These are phyloP conservation scores for Lactarius trivialis DNA, from an alignment of 768 basidiomycete species.

Conservation along the genomic window DNA sequence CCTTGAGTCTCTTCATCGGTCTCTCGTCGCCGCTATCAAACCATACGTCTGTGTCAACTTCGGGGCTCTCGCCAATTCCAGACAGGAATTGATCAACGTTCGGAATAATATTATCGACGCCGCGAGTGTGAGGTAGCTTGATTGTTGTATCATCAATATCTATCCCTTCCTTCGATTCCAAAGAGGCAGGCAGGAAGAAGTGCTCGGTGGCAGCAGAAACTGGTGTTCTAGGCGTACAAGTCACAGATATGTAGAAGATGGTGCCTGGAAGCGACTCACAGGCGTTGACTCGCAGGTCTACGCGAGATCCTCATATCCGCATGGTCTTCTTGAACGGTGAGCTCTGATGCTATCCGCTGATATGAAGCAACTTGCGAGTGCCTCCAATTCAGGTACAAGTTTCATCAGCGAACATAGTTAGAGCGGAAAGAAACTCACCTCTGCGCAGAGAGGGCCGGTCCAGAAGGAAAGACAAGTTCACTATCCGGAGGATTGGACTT, in stretches of 20 bases:
- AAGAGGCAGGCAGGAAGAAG: constrained; percentile 10
- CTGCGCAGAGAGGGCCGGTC: not conserved
- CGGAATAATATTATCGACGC: constrained; percentile 1
- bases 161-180: constrained; percentile 4
- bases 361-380: not conserved
- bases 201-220: not conserved
- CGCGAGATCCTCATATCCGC: constrained; percentile 7
- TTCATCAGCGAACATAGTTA: not conserved
- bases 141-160: constrained; percentile 6
- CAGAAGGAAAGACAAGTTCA: not conserved
- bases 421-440: not conserved
- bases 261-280: not conserved
- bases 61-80: not conserved
- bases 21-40: constrained; percentile 13
- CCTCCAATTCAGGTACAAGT: not conserved
- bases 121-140: constrained; percentile 2
- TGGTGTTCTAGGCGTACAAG: not conserved
- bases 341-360: constrained; percentile 8
- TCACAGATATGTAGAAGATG: not conserved
- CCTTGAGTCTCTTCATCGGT: constrained; percentile 17
- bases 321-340: constrained; percentile 8
- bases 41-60: constrained; percentile 3
- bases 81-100: not conserved
- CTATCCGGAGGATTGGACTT: not conserved
- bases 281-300: constrained; percentile 1